Evolutionary conservation across 345 rosid genomes (phyloP), one percentile per base, ranked within the genome.

Genomic region (Gossypium thurberi): DNA sequence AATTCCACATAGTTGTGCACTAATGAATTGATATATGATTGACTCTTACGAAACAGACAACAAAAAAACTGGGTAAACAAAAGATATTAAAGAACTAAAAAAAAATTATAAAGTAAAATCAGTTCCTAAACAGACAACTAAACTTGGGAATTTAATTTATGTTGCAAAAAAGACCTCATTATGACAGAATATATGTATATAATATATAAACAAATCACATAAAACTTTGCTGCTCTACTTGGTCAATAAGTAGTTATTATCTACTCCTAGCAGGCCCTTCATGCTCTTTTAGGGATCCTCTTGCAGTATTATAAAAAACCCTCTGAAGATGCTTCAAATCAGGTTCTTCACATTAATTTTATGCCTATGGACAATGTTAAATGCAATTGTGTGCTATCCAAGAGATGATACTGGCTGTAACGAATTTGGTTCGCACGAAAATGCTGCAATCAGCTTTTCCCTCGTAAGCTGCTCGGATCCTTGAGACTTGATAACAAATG

Each of bases 391-490:
- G 74, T 51, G 76, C 85, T 88, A 85, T 47, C 85, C 87, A 76
- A 73, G 77, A 15, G 89, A 82, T 60, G 95, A 88, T 79, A 83
- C 74, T 78, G 90, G 80, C 82, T 88, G 84, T 59, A 70, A 75
- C 17, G 88, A 77, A 81, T 75, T 84, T 8, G 84, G 79, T 70
- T 87, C 88, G 0, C 74, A 79, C 56, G 87, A 71, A 76, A 86
- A 83, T 10, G 86, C 90, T 2, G 94, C 97, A 75, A 87, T 81
- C 75, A 95, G 76, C 82, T 88, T 90, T 79, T 95, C 99, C 85
- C 84, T 95, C 10, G 93, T 90, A 71, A 95, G 79, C 80, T 89
- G 89, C 76, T 91, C 93, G 0, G 90, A 81, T 60, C 85, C 90
- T 51, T 84, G 87, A 57, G 96, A 81, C 78, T 92, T 92, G 6